Base-by-base conservation (phyloP, 2,329 filamentous ascomycete species). In the Nothopassalora personata region DNA sequence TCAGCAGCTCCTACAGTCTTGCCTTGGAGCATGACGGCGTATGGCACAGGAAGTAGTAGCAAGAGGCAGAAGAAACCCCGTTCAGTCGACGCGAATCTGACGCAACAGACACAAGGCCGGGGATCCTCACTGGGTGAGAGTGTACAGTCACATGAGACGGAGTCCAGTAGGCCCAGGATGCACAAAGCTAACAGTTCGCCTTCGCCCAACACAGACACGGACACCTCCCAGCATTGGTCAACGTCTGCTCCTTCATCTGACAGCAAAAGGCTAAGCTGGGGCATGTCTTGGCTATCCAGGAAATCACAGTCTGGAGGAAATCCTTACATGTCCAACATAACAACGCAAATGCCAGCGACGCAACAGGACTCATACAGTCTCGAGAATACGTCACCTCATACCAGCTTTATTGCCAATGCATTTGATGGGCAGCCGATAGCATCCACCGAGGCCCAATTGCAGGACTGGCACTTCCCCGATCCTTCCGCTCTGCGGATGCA, bases 41-140 rank as follows among this genome's bases (percentile, higher is more conserved):
- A 51, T 19, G 23, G 30, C 15, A 43, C n/a, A 18, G 23, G 27
- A n/a, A 31, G 30, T 51, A 30, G 49, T 51, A 31, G 18, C 19
- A 51, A 51, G 49, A 51, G 18, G 49, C 49, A 51, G n/a, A 51
- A 51, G 28, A 51, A 51, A 11, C 49, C 49, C 39, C 39, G 39
- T 15, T 43, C 39, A n/a, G 39, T 43, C 39, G 39, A 43, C n/a
- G 18, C 39, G 13, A 18, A 43, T 5, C 7, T 13, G 39, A 43
- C 39, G 13, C 13, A 43, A 43, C 39, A 18, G n/a, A 43, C 39
- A 5, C 39, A 43, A 43, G 39, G 39, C 39, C 39, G 39, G 39
- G 8, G 15, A 3, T 43, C 39, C n/a, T 43, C 39, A n/a, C 39
- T 43, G 4, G 39, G 39, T 15, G 39, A 43, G 39, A 43, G 39